Evolutionary conservation across 2,329 filamentous ascomycete genomes (phyloP), one percentile per base, ranked within the genome.

Genomic region (Fusarium agapanthi): DNA sequence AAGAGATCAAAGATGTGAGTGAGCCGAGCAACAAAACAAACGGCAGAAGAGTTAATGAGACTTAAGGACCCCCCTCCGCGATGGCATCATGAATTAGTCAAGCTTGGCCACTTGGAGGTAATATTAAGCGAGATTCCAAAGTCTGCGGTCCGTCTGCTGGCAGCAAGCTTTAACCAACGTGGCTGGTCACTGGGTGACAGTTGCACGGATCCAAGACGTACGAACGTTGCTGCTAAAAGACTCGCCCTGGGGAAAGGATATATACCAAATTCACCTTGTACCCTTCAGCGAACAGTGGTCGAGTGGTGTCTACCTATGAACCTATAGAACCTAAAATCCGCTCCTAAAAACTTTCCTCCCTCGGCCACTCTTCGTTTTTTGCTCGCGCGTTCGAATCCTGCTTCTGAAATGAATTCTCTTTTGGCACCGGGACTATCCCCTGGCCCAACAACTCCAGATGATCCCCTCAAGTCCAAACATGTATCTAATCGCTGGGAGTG

Each of bases 331-430:
- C 44, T 47, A 47, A 47, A 47, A 3, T 22, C 40, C 40, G 40
- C 35, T 18, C 62, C 53, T 67, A 47, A 41, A 34, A 50, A 41
- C 20, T 14, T 28, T 66, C 53, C 40, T 41, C 40, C 53, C 28
- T 50, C 22, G 54, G 24, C 30, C 35, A 54, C 54, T 67, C 54
- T 53, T 67, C 37, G 35, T 61, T 67, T 67, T 67, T 67, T 66
- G 41, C 35, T 18, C 24, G 9, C 28, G 7, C 7, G 54, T 61
- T 53, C 64, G 61, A 67, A 40, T 14, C 28, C 51, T 10, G 38
- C 11, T 18, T 9, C 47, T 5, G 20, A 20, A 20, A 7, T 18
- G 4, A 18, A 10, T 10, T 30, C 1, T 30, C 0, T 16, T 12
- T 30, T 30, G 22, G 2, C 5, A n/a, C 28, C 15, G 3, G 10